Conservation (phyloP, 345 rosid species). For the Heritiera fomes region DNA sequence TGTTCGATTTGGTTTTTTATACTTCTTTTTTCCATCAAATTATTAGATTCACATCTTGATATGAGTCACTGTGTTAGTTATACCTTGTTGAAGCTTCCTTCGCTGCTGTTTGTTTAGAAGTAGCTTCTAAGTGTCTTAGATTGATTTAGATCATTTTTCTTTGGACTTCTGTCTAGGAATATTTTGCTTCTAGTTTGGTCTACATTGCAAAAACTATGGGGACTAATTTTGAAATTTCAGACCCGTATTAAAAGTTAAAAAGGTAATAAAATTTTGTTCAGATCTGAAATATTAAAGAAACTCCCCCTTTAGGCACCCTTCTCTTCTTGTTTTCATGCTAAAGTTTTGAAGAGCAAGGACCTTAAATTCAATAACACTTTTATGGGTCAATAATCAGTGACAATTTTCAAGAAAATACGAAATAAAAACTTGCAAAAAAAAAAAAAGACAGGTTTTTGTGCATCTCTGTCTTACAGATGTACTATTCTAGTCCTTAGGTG, state of each 20-base stretch:
- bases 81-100: no score
- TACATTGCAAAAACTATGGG: not conserved
- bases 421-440: not conserved
- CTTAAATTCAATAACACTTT: not conserved
- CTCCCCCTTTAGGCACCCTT: not conserved
- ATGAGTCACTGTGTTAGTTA: no score
- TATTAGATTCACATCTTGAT: not conserved
- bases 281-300: not conserved
- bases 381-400: not conserved
- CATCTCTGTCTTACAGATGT: not conserved
- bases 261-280: not conserved
- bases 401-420: not conserved
- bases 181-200: not conserved
- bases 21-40: not conserved
- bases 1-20: not conserved
- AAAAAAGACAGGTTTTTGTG: not conserved
- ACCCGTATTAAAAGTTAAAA: not conserved
- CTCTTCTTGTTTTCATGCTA: not conserved
- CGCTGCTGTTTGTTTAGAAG: no score
- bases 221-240: not conserved
- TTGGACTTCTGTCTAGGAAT: not conserved
- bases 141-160: not conserved
- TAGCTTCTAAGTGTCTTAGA: not conserved
- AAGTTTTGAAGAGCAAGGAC: not conserved
- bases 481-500: not conserved